These are phyloP conservation scores for Dendrobium officinale DNA, from an alignment of 106 monocot genomes.

Conservation along the genomic window DNA sequence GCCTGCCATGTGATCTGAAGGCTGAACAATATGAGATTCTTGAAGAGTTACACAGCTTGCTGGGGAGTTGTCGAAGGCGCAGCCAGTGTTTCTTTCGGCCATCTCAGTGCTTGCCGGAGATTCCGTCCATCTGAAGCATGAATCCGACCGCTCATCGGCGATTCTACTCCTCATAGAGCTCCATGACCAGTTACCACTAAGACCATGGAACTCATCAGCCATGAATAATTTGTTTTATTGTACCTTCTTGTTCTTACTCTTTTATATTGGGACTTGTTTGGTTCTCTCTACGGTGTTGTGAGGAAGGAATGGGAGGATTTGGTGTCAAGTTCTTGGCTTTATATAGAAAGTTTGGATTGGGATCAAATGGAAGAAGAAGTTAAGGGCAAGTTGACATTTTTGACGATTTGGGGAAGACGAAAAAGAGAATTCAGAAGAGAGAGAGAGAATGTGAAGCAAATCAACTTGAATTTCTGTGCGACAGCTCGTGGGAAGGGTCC, in stretches of 20 bases:
- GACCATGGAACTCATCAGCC: background rate
- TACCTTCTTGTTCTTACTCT: background rate
- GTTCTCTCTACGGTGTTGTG: background rate
- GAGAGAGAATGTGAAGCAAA: background rate
- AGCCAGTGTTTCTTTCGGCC: background rate
- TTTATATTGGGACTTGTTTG: background rate
- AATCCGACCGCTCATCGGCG: background rate
- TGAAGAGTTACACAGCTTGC: background rate
- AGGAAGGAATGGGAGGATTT: background rate
- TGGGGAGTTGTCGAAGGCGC: background rate
- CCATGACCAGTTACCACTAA: background rate
- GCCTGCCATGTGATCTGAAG: background rate
- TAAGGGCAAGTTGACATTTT: background rate
- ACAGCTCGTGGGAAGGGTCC: background rate
- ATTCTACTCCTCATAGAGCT: background rate
- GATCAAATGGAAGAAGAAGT: background rate
- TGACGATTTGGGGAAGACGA: background rate
- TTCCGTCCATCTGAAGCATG: background rate
- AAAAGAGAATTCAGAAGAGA: background rate
- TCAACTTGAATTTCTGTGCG: background rate
- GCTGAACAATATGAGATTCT: background rate
- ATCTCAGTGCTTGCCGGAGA: background rate
- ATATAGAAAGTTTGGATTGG: background rate
- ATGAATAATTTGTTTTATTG: background rate
- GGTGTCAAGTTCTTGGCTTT: background rate